Evolutionary conservation across 1,284 basidiomycete species (phyloP), one percentile per base, ranked within the genome.

Genomic region (Cronartium ribicola): DNA sequence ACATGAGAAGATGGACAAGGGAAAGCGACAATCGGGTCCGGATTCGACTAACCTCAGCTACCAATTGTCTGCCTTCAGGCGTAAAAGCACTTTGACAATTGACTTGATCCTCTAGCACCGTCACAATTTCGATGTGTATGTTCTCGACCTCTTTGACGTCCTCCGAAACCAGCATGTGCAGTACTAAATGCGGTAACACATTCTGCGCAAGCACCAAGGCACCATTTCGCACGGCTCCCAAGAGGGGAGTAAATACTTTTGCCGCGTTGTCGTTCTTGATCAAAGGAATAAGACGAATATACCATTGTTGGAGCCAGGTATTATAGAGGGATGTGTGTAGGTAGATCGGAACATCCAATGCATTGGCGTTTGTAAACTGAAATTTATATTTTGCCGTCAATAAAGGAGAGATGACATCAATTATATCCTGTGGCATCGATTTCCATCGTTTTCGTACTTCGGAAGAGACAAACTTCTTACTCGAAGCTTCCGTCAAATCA

Each of bases 251-350:
- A 79, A 98, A 98, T 62, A 98, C 88, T 29, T 82, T 83, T 75
- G 84, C 82, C 4, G 90, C 90, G 41, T 83, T 84, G 85, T 51
- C 77, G 7, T 81, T 79, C 85, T 79, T 85, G 83, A 86, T 85
- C 55, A 75, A 75, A 22, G 68, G 75, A 73, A 98, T 91, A n/a
- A 99, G 86, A 79, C 91, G 86, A 11, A 87, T 85, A 0, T 91
- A 88, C 94, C 95, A 98, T 0, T 86, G 81, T 77, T 96, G 92
- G 29, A 98, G 86, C 96, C 96, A 99, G 81, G 98, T 94, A 63
- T 94, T 88, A 82, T 96, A 98, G 0, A 92, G 93, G 4, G 86
- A 82, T 69, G 88, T 86, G 3, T 84, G 83, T 0, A 86, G 84
- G 82, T 98, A 99, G 69, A 97, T 87, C 2, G 94, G 83, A 64